Conservation (phyloP, 495 filamentous ascomycete species). For the Sordaria brevicollis region DNA sequence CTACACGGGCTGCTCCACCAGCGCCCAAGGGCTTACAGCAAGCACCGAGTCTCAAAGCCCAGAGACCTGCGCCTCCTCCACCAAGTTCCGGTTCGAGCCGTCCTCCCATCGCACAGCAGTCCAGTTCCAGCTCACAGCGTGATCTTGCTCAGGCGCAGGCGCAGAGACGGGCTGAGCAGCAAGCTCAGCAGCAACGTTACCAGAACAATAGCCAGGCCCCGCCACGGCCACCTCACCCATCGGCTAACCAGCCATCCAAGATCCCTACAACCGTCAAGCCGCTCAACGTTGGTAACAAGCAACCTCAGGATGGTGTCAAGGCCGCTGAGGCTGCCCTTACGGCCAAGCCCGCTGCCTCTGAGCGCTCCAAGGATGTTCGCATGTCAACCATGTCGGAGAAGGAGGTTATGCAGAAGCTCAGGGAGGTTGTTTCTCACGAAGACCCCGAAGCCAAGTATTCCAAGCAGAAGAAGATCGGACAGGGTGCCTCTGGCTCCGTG, state of each 20-base stretch:
- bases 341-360: constrained; percentile 51
- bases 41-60: constrained; percentile 37
- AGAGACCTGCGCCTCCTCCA: constrained; percentile 42
- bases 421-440: constrained; percentile 85
- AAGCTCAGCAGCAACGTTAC: constrained; percentile 16
- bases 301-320: constrained; percentile 56
- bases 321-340: constrained; percentile 74
- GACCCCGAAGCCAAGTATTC: constrained; percentile 87
- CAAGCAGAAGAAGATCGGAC: constrained; percentile 98
- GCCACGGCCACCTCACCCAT: constrained; percentile 17
- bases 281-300: constrained; percentile 79
- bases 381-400: constrained; percentile 97
- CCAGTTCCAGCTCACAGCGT: constrained; percentile 21
- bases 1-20: constrained; percentile 56
- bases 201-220: constrained; percentile 24
- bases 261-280: constrained; percentile 74
- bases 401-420: constrained; percentile 91
- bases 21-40: constrained; percentile 44
- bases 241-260: constrained; percentile 39
- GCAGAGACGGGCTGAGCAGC: constrained; percentile 22
- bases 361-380: constrained; percentile 77
- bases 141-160: constrained; percentile 13
- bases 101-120: constrained; percentile 31
- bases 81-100: constrained; percentile 26
- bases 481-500: constrained; percentile 93